Base-by-base conservation (phyloP, 495 filamentous ascomycete genomes). In the Xylaria flabelliformis region DNA sequence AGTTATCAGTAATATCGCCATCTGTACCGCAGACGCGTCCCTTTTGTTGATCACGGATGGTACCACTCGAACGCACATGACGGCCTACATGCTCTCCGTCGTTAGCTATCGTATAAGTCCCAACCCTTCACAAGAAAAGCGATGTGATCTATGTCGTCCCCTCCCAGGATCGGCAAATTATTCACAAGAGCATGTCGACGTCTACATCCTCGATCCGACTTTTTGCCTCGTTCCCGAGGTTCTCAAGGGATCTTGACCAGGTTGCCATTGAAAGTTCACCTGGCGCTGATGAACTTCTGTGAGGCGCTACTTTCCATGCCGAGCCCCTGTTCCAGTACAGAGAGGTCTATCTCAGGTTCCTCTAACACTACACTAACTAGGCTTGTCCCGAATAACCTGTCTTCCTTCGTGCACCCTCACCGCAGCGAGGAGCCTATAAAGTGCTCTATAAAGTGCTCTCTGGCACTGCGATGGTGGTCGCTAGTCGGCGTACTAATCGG, bases 161-260 rank as follows among this genome's bases (percentile, higher is more conserved):
- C 86, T 99, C 96, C 85, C 95, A 98, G 24, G 92, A 91, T 73
- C 95, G 85, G 76, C 91, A 88, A 77, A 98, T 90, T 71, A 98
- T 90, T 67, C 91, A 85, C 50, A 88, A 82, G 79, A 94, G 94
- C 83, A 94, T 94, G 69, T 97, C 95, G 71, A 99, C 94, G 85
- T 93, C 92, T 61, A 99, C 97, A 73, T 94, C 94, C 87, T 99
- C 97, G 82, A 76, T 98, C 93, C 55, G 93, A 93, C 77, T 95
- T 95, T 96, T 94, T 39, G 93, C 96, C 89, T 98, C 95, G 82
- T 99, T 99, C 87, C 98, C 97, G 82, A 95, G 92, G 82, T 98
- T 99, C 79, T 91, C 85, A 61, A 26, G 97, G 97, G 81, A 89
- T 90, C 64, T 95, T 89, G 36, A 90, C 84, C 6, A 56, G 39